A percentile compares a stretch with the other conserved stretches of the same genome.
These are phyloP conservation scores for Cyanodermella asteris DNA, from an alignment of 2,329 filamentous ascomycete species.

Conservation along the genomic window DNA sequence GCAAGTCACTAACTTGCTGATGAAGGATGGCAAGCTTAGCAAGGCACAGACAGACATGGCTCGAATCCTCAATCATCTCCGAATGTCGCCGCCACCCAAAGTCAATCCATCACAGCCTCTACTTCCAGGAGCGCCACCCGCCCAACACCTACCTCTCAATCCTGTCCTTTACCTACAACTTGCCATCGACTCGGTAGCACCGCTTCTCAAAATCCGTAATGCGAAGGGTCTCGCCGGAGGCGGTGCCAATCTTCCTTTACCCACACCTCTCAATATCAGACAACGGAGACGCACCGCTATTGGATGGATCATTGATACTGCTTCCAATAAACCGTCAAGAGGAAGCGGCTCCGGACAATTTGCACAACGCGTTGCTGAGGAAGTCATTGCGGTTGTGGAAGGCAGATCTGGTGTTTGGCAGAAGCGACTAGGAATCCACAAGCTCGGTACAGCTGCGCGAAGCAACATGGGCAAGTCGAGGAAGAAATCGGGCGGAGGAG, in stretches of 20 bases:
- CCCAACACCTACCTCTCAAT: constrained; percentile 64
- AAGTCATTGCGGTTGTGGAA: constrained; percentile 72
- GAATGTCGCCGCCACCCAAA: constrained; percentile 60
- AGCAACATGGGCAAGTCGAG: constrained; percentile 36
- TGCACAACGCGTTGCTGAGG: constrained; percentile 58
- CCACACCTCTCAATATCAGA: constrained; percentile 50
- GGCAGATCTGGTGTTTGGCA: constrained; percentile 73
- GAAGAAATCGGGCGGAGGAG: no score
- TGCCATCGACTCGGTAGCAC: constrained; percentile 80
- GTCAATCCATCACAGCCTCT: constrained; percentile 40
- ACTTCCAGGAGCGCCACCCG: constrained; percentile 49
- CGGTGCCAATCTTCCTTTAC: constrained; percentile 63
- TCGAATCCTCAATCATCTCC: constrained; percentile 59
- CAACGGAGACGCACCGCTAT: constrained; percentile 63
- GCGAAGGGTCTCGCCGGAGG: constrained; percentile 66
- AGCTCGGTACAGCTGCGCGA: constrained; percentile 54
- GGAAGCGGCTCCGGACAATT: constrained; percentile 53
- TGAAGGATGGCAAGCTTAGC: constrained; percentile 77
- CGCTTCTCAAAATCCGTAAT: constrained; percentile 57
- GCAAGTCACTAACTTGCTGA: constrained; percentile 77
- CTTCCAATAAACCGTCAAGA: constrained; percentile 51
- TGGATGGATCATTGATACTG: constrained; percentile 72
- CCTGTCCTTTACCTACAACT: constrained; percentile 75
- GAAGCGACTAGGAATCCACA: constrained; percentile 54
- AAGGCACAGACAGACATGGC: constrained; percentile 81